Evolutionary conservation across 2,329 filamentous ascomycete species (phyloP), one percentile per base, ranked within the genome.

Genomic region (Aspergillus brunneoviolaceus): DNA sequence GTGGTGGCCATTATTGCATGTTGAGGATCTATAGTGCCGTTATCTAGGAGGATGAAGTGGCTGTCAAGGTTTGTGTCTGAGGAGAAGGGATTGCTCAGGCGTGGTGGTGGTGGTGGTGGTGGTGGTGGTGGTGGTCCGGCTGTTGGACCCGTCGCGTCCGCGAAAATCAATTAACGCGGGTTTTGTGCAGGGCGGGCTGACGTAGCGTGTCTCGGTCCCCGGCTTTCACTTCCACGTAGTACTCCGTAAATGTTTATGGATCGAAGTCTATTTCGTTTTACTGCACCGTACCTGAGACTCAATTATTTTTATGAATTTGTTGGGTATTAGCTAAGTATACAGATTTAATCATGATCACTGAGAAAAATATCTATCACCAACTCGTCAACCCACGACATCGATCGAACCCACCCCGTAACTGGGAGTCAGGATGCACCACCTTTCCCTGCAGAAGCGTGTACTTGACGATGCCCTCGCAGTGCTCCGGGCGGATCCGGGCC

Each of bases 381-480:
- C 92, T 96, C 72, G 91, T 85, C 67, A 96, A 60, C 6, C 90
- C 89, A 70, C 82, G 89, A 49, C 78, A 79, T 50, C 90, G 81
- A 78, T 96, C 90, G 75, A 96, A 96, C 0, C 93, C 93, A 12
- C 91, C 93, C 61, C 93, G 80, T 63, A 97, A 77, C 79, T 96
- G 91, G 48, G 82, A 84, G 71, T 90, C 89, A 0, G 91, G 90
- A 80, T 96, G 93, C 54, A 97, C 88, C 21, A 96, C 87, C 78
- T 96, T 96, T 9, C 94, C 94, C 76, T 94, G 87, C 68, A 96
- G 74, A 3, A 97, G 82, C 0, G 93, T 97, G 72, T 90, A 96
- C 69, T 87, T 85, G 23, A 97, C 86, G 61, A 97, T 84, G 48
- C 93, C 95, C 80, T 96, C 91, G 67, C 91, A 95, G 73, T 96